These are phyloP conservation scores for Boletus barrowsii DNA, from an alignment of 768 basidiomycete species.

Conservation along the genomic window DNA sequence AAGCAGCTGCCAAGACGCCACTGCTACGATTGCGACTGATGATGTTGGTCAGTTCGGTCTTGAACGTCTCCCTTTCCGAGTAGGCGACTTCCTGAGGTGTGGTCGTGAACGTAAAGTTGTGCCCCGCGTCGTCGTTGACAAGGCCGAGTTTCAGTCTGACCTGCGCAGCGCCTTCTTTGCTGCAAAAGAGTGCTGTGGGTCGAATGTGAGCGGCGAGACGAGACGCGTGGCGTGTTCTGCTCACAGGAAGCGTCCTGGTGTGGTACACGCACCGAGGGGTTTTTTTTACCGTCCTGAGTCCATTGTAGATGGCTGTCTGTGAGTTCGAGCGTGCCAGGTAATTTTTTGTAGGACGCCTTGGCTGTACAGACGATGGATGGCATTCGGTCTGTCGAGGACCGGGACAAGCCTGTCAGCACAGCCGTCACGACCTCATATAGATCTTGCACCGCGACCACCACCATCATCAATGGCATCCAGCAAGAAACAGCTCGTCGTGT, in stretches of 20 bases:
- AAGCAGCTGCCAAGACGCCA: slow-evolving; percentile 14
- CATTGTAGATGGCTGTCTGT: slow-evolving; percentile 73
- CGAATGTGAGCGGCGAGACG: neutral
- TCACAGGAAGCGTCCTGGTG: slow-evolving; percentile 61
- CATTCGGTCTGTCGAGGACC: neutral
- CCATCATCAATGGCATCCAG: neutral
- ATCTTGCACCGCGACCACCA: neutral
- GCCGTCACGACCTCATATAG: neutral
- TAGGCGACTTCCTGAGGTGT: slow-evolving; percentile 55
- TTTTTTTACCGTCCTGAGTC: slow-evolving; percentile 69
- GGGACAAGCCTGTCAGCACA: too few species aligned
- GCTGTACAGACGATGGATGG: slow-evolving; percentile 39
- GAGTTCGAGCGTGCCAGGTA: slow-evolving; percentile 69
- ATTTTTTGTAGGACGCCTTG: slow-evolving; percentile 83
- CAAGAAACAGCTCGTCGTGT: slow-evolving; percentile 78
- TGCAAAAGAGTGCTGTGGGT: slow-evolving; percentile 71
- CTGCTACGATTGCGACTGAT: slow-evolving; percentile 68
- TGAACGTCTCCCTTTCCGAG: slow-evolving; percentile 78
- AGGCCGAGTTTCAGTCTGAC: slow-evolving; percentile 76
- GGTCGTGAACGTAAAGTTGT: slow-evolving; percentile 80
- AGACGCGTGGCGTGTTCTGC: slow-evolving; percentile 21
- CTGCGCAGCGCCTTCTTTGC: slow-evolving; percentile 78
- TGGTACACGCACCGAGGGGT: slow-evolving; percentile 61
- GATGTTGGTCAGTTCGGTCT: slow-evolving; percentile 71
- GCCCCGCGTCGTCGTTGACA: slow-evolving; percentile 64